Percentiles rank a stretch among this genome's conserved stretches.
Conservation (phyloP, 2,329 filamentous ascomycete genomes). For the Lachnellula arida region DNA sequence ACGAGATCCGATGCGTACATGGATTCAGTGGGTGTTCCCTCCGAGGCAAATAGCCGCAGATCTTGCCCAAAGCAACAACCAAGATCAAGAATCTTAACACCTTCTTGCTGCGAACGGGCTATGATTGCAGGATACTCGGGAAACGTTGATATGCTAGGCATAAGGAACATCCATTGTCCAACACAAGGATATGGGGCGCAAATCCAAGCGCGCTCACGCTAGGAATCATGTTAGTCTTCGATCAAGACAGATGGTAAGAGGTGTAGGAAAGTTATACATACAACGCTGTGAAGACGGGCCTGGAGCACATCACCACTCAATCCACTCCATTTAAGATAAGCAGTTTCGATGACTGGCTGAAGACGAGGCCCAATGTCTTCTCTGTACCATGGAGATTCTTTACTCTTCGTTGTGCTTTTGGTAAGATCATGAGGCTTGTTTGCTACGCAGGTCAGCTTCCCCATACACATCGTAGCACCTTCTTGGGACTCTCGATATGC, state of each 20-base stretch:
- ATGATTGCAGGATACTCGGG: not conserved
- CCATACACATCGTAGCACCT: not conserved
- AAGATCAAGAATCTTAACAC: conserved; percentile 30
- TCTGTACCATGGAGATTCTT: too few relatives aligned
- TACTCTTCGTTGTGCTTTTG: too few relatives aligned
- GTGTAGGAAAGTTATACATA: too few relatives aligned
- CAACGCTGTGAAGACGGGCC: too few relatives aligned
- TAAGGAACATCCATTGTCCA: not conserved
- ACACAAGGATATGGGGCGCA: not conserved
- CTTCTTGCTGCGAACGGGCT: not conserved
- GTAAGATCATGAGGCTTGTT: not conserved
- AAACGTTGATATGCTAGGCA: not conserved
- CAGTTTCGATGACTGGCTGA: too few relatives aligned
- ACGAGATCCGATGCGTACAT: conserved; percentile 30
- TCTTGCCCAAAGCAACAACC: conserved; percentile 37
- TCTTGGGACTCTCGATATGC: not conserved
- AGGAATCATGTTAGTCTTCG: not conserved
- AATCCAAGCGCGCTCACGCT: not conserved
- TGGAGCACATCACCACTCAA: too few relatives aligned
- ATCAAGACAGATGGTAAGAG: too few relatives aligned
- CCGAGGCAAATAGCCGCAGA: conserved; percentile 32
- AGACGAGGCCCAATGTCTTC: too few relatives aligned
- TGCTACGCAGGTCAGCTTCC: not conserved
- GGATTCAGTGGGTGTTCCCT: conserved; percentile 31
- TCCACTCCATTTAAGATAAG: too few relatives aligned